Base-by-base conservation (phyloP, 768 basidiomycete genomes). In the Termitomyces sp. region DNA sequence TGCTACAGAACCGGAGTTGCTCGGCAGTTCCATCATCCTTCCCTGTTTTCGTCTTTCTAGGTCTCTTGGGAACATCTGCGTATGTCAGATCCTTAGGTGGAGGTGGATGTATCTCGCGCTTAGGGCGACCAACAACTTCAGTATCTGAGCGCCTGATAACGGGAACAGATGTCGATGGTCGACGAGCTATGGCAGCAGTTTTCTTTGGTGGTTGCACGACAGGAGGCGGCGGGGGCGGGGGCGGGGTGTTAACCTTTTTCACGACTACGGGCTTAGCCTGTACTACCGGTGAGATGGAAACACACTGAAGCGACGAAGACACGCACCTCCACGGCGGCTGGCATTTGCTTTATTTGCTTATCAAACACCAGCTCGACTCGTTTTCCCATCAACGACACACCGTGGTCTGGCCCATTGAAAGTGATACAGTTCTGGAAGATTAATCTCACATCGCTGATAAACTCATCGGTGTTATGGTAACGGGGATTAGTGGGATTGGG, bases 21-120 rank as follows among this genome's bases (percentile, higher is more conserved):
- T 94, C 92, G 26, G 76, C 80, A 10, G 86, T 86, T 16, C 86
- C 82, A 58, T 87, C 85, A 57, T 86, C 83, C 69, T 83, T 85
- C 39, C 68, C 70, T 44, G 76, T 74, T 70, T 90, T 88, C 50
- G 73, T 72, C 66, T 84, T 86, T 60, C 85, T 80, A 55, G 78
- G 72, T 70, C 87, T 87, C 75, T 86, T 88, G 31, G 90, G 86
- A 2, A 68, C 79, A 68, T 92, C 91, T 13, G 83, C 83, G 68
- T 96, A 97, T 0, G 88, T 82, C 10, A 94, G 72, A 65, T 98
- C 96, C 72, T 94, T 95, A 0, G 94, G 86, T 22, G 93, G 89
- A 12, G 95, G 96, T 4, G 96, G 92, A 68, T 98, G 96, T 29
- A 98, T 95, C 71, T 99, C 97, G 54, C 97, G 91, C 75, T 98